These are phyloP conservation scores for Dendryphion nanum DNA, from an alignment of 2,329 filamentous ascomycete genomes.

Conservation along the genomic window DNA sequence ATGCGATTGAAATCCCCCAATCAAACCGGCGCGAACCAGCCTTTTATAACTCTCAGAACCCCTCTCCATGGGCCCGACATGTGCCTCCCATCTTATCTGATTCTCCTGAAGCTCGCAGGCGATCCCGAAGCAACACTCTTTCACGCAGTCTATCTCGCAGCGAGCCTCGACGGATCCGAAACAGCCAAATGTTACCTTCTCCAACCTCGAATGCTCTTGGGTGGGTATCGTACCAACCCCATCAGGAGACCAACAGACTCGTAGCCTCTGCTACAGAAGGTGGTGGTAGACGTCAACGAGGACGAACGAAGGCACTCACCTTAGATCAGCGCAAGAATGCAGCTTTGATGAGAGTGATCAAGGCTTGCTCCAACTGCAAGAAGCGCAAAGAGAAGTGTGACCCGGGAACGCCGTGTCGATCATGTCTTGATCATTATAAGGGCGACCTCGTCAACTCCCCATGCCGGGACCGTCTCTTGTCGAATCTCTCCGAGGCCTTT, in stretches of 20 bases:
- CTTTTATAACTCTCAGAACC: constrained; percentile 10
- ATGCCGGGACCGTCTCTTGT: constrained; percentile 33
- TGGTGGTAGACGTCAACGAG: constrained; percentile 24
- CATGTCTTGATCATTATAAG: constrained; percentile 40
- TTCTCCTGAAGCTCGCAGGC: constrained; percentile 22
- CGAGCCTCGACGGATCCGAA: constrained; percentile 16
- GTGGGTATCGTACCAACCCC: constrained; percentile 36
- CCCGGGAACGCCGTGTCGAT: constrained; percentile 38
- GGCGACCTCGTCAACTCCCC: constrained; percentile 35
- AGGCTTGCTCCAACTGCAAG: constrained; percentile 37
- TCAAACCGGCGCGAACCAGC: constrained; percentile 10
- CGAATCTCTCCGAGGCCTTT: constrained; percentile 26
- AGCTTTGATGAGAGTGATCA: constrained; percentile 36
- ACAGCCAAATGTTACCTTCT: constrained; percentile 22
- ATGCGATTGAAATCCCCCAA: constrained; percentile 31
- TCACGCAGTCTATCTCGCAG: constrained; percentile 25
- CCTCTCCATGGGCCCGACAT: constrained; percentile 13
- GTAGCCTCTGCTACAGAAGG: constrained; percentile 29
- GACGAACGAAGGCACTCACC: constrained; percentile 33
- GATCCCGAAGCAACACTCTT: constrained; percentile 18
- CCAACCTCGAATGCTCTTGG: constrained; percentile 26
- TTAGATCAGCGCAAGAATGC: constrained; percentile 34
- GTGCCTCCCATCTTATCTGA: constrained; percentile 24
- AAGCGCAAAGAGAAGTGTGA: constrained; percentile 39
- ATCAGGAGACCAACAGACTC: constrained; percentile 29